A percentile compares a stretch with the other conserved stretches of the same genome.
phyloP scores from a whole-genome alignment of 768 basidiomycete genomes.

The Amanita molliuscula region DNA sequence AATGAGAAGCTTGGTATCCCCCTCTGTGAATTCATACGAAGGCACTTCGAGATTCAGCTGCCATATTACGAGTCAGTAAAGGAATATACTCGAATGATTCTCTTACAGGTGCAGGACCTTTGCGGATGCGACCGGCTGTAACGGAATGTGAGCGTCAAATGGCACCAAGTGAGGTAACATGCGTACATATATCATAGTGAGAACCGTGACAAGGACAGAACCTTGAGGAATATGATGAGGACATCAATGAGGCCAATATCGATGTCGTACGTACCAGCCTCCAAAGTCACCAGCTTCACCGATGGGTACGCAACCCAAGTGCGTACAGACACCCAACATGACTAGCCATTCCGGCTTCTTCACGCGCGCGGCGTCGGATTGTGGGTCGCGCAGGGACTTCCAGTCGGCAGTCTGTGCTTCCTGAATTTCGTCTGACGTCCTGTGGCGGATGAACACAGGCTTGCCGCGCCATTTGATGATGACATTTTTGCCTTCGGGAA shows the following conservation, averaged over 20 bases:
- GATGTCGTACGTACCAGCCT: conserved; percentile 67
- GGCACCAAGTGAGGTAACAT: conserved; percentile 1
- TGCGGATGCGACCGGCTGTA: conserved; percentile 85
- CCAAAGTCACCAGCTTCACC: conserved; percentile 96
- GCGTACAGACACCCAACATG: conserved; percentile 91
- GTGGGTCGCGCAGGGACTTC: conserved; percentile 85
- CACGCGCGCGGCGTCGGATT: conserved; percentile 78
- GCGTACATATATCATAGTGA: conserved; percentile 90
- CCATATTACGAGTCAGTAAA: conserved; percentile 7
- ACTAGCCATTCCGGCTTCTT: conserved; percentile 97
- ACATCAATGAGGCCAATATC: conserved; percentile 1
- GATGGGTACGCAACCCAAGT: conserved; percentile 97
- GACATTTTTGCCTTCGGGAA: conserved; percentile 96
- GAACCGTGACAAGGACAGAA: conserved; percentile 99
- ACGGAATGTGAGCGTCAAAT: conserved; percentile 8
- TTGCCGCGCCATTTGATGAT: conserved; percentile 99
- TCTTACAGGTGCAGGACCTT: conserved; percentile 91
- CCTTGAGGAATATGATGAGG: conserved; percentile 23
- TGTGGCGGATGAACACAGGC: conserved; percentile 98
- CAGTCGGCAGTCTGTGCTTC: conserved; percentile 83
- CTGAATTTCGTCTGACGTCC: conserved; percentile 83
- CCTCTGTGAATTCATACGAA: conserved; percentile 79
- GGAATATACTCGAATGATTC: conserved; percentile 1
- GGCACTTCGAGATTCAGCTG: conserved; percentile 94
- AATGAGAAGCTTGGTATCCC: conserved; percentile 76